Base-by-base conservation (phyloP, 2,329 filamentous ascomycete genomes). In the Drechslerella coelobrocha region DNA sequence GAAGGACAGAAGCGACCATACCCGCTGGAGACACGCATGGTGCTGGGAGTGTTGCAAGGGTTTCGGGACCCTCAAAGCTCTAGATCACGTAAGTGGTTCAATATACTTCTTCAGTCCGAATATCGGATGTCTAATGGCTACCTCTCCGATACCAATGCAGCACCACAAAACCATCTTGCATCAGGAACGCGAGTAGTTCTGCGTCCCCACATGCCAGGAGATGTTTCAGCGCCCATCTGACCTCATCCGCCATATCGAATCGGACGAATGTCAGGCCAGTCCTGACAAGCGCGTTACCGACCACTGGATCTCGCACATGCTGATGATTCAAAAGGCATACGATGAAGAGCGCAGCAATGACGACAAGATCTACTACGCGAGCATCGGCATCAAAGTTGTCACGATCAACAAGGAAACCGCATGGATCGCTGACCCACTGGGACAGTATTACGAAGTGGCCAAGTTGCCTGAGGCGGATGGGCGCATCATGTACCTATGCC, bases 1-100 rank as follows among this genome's bases (percentile, higher is more conserved):
- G 10, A 62, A 63, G 48, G 66, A 71, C 43, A 51, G 59, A 17
- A n/a, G 53, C 12, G 66, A 71, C 21, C 66, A 71, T 23, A 59
- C 66, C 21, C 39, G 52, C 37, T 71, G 66, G 66, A 23, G 9
- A 1, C 66, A 71, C 45, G 66, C 34, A 4, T 71, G 59, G 59
- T 71, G 66, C 26, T 60, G 26, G 45, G 29, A 63, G 3, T 71
- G 66, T n/a, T n/a, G 23, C 7, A 31, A 21, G 2, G 45, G 24
- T 0, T 55, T 59, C 21, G 23, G 19, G 4, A 34, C 34, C n/a
- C 37, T 51, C 14, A 55, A 31, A 29, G 48, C 10, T 4, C 31
- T 63, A 8, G 21, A 55, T 7, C 7, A 26, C n/a, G 66, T 63
- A 63, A 47, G 39, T 23, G 6, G 19, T 17, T 26, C 19, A 14